Evolutionary conservation across 352 stramenopile genomes (phyloP).

Genomic region (Phytophthora brassicae): DNA sequence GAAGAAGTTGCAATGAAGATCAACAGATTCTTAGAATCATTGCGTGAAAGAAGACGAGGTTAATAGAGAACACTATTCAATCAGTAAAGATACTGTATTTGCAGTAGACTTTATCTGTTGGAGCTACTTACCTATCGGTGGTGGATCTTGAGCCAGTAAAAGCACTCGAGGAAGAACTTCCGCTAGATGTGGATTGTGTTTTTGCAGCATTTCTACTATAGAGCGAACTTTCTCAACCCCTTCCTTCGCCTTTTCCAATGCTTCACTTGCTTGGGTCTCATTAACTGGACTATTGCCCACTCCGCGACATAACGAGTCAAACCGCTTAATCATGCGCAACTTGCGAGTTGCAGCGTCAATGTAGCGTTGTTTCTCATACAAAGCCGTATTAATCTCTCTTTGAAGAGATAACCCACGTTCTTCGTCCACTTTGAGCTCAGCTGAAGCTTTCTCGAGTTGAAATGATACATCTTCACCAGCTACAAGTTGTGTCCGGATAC

Average conservation of each 20-base stretch:
- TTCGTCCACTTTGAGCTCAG: slow-evolving; percentile 81
- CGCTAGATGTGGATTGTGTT: slow-evolving; percentile 72
- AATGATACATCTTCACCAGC: slow-evolving; percentile 68
- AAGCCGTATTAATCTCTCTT: slow-evolving; percentile 76
- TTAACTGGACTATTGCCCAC: slow-evolving; percentile 39
- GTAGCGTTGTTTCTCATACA: slow-evolving; percentile 92
- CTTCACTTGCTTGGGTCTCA: slow-evolving; percentile 51
- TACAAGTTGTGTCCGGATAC: slow-evolving; percentile 62
- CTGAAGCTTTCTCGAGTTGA: slow-evolving; percentile 73
- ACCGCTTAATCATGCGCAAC: slow-evolving; percentile 68
- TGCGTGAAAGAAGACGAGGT: slow-evolving; percentile 20
- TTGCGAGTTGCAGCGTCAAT: slow-evolving; percentile 76
- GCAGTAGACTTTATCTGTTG: too few species aligned
- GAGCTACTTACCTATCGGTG: slow-evolving; percentile 25
- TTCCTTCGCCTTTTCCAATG: slow-evolving; percentile 51
- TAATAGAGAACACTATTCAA: neutral
- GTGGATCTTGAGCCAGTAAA: slow-evolving; percentile 75
- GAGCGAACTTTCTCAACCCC: slow-evolving; percentile 55
- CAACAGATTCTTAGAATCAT: slow-evolving; percentile 32
- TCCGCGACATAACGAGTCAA: slow-evolving; percentile 59
- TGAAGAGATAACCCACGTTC: slow-evolving; percentile 69
- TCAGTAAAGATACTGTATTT: too few species aligned
- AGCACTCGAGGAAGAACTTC: slow-evolving; percentile 85
- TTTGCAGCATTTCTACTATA: slow-evolving; percentile 60
- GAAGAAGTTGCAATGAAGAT: slow-evolving; percentile 32